Evolutionary conservation across 176 grass and related monocot genomes (phyloP).

Genomic region (Saccharum spontaneum): DNA sequence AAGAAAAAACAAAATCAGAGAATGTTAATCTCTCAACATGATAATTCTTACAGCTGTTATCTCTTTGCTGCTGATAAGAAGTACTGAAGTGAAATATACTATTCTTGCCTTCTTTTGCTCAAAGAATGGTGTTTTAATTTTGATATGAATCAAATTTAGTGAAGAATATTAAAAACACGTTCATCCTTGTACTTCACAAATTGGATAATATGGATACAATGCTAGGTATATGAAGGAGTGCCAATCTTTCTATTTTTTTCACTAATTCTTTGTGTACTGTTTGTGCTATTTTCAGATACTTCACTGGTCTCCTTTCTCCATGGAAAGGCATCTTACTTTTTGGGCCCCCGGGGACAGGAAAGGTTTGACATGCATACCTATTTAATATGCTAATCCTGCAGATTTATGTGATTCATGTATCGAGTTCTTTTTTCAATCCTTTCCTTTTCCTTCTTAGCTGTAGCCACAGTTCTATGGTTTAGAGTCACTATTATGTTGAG

Average conservation of each 20-base stretch:
- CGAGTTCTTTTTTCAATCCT: not conserved
- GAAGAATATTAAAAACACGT: no score
- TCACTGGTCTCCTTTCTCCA: constrained; percentile 55
- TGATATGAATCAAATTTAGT: not conserved
- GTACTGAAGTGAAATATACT: not conserved
- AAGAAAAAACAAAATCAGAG: not conserved
- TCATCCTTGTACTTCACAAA: not conserved
- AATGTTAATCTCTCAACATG: not conserved
- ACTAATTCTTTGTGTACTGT: not conserved
- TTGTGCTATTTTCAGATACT: constrained; percentile 50
- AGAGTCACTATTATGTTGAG: not conserved
- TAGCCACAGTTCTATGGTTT: not conserved
- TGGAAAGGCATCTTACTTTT: constrained; percentile 69
- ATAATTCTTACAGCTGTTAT: not conserved
- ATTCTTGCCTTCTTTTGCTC: not conserved
- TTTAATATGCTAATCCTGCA: constrained; percentile 9
- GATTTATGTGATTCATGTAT: not conserved
- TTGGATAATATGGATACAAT: not conserved
- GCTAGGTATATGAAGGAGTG: not conserved
- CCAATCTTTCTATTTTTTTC: not conserved
- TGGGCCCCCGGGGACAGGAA: constrained; percentile 57
- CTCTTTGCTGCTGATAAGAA: not conserved
- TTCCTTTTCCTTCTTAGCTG: not conserved
- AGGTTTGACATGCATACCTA: constrained; percentile 32
- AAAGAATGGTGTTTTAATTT: not conserved